These are phyloP conservation scores for Lactarius evosmus DNA, from an alignment of 768 basidiomycete genomes.

Conservation along the genomic window DNA sequence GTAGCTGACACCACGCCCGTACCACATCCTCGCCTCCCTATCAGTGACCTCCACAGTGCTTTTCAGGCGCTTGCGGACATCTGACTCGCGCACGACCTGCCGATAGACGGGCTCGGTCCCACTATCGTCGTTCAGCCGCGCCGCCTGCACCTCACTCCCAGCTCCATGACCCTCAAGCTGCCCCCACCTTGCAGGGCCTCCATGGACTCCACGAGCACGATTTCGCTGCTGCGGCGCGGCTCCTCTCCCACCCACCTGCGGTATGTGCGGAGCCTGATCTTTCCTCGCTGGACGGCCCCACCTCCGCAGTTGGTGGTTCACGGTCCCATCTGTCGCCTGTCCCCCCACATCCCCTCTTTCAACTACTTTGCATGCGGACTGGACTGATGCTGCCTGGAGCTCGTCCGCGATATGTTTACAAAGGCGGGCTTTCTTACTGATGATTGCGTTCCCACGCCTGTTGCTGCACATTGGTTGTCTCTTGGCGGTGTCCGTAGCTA, in stretches of 20 bases:
- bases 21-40: constrained; percentile 24
- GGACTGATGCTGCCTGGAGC: constrained; percentile 29
- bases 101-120: constrained; percentile 52
- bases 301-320: constrained; percentile 35
- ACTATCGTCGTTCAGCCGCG: constrained; percentile 54
- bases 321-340: neutral
- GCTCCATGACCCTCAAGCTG: constrained; percentile 59
- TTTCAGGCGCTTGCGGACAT: constrained; percentile 32
- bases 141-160: constrained; percentile 68
- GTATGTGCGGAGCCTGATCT: constrained; percentile 51
- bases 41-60: constrained; percentile 31
- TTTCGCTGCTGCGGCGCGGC: constrained; percentile 29
- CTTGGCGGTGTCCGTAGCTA: too few relatives aligned
- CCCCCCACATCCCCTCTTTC: too few relatives aligned
- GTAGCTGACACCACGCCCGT: neutral
- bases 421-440: constrained; percentile 36
- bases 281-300: constrained; percentile 34
- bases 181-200: too few relatives aligned
- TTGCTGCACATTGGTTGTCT: too few relatives aligned
- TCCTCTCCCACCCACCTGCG: constrained; percentile 42
- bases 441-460: too few relatives aligned
- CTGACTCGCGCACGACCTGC: constrained; percentile 33
- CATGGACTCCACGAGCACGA: too few relatives aligned
- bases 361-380: too few relatives aligned
- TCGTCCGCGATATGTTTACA: constrained; percentile 34